Base-by-base conservation (phyloP, 352 stramenopile genomes). In the Pythium utonaiense region DNA sequence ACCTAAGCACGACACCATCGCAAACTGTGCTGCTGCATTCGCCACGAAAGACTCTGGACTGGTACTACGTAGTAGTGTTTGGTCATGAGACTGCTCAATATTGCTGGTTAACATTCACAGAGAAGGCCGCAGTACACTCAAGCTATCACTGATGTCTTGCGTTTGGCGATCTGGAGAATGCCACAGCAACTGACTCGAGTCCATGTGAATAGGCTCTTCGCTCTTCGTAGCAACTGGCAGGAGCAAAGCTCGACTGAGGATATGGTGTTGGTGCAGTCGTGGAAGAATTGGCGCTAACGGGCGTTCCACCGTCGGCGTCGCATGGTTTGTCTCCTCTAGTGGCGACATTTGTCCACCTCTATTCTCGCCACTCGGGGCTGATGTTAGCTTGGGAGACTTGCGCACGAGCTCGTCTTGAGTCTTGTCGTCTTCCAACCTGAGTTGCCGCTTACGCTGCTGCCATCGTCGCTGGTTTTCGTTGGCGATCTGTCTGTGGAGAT, bases 401-500 rank as follows among this genome's bases (percentile, higher is more conserved):
- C 34, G 5, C 10, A 41, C 5, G 34, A 41, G 34, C 34, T n/a
- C 12, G 10, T 41, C 10, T 9, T 41, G 34, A 3, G 3, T 6
- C 34, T 7, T 41, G 12, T 16, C 12, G 6, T 41, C 34, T 16
- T 41, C 10, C 34, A 16, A 5, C 34, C n/a, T 41, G 6, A 41
- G 3, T 16, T 9, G 5, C 5, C 34, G 34, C 8, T 72, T 68
- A 54, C 74, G 60, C 13, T 64, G 61, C 57, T 88, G 70, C 19
- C 81, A 74, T 3, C 69, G 69, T 17, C 78, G 80, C 65, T 90
- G 80, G 69, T 88, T 87, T 50, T 76, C 71, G 62, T 87, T 89
- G 48, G 78, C 75, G 53, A 86, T 82, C n/a, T 70, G 59, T 30
- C 80, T 77, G 55, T 89, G 80, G 48, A 77, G 64, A 21, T 86